Base-by-base conservation (phyloP, 495 filamentous ascomycete genomes). In the Pyrenula massariospora region DNA sequence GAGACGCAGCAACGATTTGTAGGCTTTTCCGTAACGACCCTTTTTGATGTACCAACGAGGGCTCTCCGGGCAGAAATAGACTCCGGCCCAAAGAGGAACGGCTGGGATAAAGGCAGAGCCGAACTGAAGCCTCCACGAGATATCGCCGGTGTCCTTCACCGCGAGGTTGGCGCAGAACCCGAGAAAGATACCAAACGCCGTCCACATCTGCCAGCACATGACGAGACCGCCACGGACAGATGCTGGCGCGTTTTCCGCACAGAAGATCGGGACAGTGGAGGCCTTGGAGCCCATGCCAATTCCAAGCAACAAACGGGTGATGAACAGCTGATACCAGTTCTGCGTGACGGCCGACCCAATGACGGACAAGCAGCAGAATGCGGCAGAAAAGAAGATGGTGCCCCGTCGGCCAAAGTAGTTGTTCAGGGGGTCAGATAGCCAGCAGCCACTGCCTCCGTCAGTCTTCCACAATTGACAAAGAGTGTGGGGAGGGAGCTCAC, bases 31-130 rank as follows among this genome's bases (percentile, higher is more conserved):
- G 70, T 79, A 70, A 61, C 72, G 55, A 23, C 74, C 72, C 53
- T 84, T 80, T 60, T 83, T 83, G 60, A 87, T 81, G 56, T 76
- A 76, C 84, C 84, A 87, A 50, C 84, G 78, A 23, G 86, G 84
- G 3, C 83, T 87, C 64, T 89, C 85, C 2, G 78, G 80, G 59
- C 82, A 86, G 61, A 86, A 78, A 24, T 71, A 84, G 56, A 88
- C 80, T 25, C 82, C 79, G 54, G 82, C 50, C 10, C 80, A 55
- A 3, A 89, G 72, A 20, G 84, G 83, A 22, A 89, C 61, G 10
- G 86, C 82, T n/a, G 86, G 86, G 53, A 89, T 80, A 64, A 87
- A 86, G 5, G 82, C 80, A 22, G 82, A 84, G 2, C 77, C 84
- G 24, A 86, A 61, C 63, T 87, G 84, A 19, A 85, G 66, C 54